Evolutionary conservation across 139 green algal species (phyloP).

Genomic region (Trebouxia sp.): DNA sequence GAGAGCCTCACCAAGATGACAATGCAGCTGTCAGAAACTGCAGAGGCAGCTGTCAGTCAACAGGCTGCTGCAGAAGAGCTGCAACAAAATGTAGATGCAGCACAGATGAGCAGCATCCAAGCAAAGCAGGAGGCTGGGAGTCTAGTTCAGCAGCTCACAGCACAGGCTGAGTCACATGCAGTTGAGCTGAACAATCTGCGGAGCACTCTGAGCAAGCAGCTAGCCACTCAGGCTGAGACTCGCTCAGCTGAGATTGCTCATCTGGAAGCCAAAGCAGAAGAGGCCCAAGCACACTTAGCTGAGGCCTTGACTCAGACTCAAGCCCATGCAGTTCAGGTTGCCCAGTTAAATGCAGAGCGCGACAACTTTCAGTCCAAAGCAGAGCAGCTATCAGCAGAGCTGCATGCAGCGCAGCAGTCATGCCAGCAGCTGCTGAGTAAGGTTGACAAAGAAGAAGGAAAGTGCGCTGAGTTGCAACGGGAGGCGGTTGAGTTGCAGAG

Average conservation of each 20-base stretch:
- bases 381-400: constrained; percentile 18
- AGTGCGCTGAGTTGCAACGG: background rate
- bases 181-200: background rate
- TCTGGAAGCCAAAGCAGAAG: background rate
- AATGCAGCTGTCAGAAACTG: background rate
- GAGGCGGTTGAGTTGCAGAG: background rate
- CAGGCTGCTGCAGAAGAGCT: constrained; percentile 10
- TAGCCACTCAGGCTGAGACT: background rate
- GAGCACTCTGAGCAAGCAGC: background rate
- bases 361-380: background rate
- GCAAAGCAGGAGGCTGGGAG: background rate
- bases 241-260: background rate
- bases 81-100: background rate
- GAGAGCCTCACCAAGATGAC: background rate
- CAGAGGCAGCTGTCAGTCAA: background rate
- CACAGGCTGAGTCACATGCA: background rate
- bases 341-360: background rate
- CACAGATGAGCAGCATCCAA: background rate
- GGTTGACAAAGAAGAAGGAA: background rate
- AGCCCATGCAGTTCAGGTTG: background rate
- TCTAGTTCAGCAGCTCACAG: background rate
- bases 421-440: background rate
- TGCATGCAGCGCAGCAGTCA: constrained; percentile 14
- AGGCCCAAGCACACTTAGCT: background rate
- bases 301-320: background rate